phyloP scores from a whole-genome alignment of 2,329 filamentous ascomycete species.

The Magnaporthiopsis rhizophila region DNA sequence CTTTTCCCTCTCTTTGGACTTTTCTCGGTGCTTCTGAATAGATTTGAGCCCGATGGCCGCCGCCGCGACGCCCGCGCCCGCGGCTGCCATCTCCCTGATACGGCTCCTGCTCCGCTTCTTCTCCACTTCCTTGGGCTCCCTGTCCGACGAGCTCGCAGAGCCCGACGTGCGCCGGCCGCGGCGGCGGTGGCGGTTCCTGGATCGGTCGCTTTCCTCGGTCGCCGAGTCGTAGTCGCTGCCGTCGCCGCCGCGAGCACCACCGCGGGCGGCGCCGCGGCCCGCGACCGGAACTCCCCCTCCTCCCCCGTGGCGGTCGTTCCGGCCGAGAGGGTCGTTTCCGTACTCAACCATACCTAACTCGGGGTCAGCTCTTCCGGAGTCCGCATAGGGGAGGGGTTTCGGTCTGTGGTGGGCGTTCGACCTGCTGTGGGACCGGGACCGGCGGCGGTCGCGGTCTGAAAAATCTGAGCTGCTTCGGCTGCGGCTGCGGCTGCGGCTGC shows the following conservation, averaged over 20 bases:
- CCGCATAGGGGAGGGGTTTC: conserved; percentile 35
- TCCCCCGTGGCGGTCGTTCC: conserved; percentile 25
- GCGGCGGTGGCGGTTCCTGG: conserved; percentile 18
- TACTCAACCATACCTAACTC: conserved; percentile 64
- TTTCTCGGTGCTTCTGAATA: conserved; percentile 37
- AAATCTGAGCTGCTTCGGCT: conserved; percentile 19
- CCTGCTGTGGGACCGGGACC: conserved; percentile 16
- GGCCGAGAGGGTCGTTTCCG: conserved; percentile 48
- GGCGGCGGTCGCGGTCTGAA: conserved; percentile 14
- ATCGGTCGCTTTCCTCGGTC: conserved; percentile 27
- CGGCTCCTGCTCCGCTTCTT: conserved; percentile 47
- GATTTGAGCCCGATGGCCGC: conserved; percentile 57
- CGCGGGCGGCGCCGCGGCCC: conserved; percentile 29
- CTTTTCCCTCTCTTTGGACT: conserved; percentile 27
- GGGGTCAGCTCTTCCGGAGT: conserved; percentile 41
- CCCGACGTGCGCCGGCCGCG: conserved; percentile 22
- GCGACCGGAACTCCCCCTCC: conserved; percentile 13
- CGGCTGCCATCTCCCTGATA: conserved; percentile 46
- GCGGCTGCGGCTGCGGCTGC: conserved; percentile 21
- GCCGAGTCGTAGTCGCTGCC: conserved; percentile 37
- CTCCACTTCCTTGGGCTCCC: conserved; percentile 15
- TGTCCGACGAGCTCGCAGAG: conserved; percentile 16
- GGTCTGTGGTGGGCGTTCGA: conserved; percentile 28
- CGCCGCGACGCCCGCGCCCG: conserved; percentile 47
- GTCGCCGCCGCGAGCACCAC: conserved; percentile 7